Evolutionary conservation across 2,329 filamentous ascomycete species (phyloP).

Genomic region (Chrysoporthe deuterocubensis): DNA sequence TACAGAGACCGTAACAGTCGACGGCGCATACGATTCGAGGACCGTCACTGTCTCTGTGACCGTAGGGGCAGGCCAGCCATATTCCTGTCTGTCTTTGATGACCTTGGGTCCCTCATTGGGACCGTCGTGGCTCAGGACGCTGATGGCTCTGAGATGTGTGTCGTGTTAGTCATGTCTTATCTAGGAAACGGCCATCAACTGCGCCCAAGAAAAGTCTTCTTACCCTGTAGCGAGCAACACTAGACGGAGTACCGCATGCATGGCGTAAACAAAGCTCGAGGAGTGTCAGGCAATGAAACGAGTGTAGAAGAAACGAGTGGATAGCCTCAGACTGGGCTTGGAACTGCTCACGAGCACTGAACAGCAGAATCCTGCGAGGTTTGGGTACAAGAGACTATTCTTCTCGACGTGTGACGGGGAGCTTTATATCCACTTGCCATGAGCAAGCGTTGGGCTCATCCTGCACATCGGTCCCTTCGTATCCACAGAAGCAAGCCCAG

Average conservation of each 20-base stretch:
- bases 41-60: slow-evolving; percentile 24
- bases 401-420: background rate
- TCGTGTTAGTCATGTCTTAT: slow-evolving; percentile 27
- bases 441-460: background rate
- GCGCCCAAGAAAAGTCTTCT: background rate
- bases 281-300: background rate
- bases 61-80: slow-evolving; percentile 12
- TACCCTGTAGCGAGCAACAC: slow-evolving; percentile 22
- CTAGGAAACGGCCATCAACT: background rate
- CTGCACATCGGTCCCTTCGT: slow-evolving; percentile 11
- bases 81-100: slow-evolving; percentile 22
- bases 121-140: slow-evolving; percentile 23
- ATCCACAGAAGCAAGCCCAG: slow-evolving; percentile 16
- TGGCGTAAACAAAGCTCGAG: background rate
- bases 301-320: slow-evolving; percentile 22
- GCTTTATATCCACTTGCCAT: slow-evolving; percentile 18
- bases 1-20: slow-evolving; percentile 23
- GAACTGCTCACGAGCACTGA: slow-evolving; percentile 19
- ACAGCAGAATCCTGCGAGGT: slow-evolving; percentile 12
- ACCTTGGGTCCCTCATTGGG: slow-evolving; percentile 10
- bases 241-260: slow-evolving; percentile 20
- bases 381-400: background rate
- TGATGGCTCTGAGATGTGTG: slow-evolving; percentile 7
- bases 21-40: slow-evolving; percentile 11
- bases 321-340: slow-evolving; percentile 18